Percentiles rank a stretch among this genome's conserved stretches.
Conservation (phyloP, 2,329 filamentous ascomycete genomes). For the Lasiodiplodia sp. region DNA sequence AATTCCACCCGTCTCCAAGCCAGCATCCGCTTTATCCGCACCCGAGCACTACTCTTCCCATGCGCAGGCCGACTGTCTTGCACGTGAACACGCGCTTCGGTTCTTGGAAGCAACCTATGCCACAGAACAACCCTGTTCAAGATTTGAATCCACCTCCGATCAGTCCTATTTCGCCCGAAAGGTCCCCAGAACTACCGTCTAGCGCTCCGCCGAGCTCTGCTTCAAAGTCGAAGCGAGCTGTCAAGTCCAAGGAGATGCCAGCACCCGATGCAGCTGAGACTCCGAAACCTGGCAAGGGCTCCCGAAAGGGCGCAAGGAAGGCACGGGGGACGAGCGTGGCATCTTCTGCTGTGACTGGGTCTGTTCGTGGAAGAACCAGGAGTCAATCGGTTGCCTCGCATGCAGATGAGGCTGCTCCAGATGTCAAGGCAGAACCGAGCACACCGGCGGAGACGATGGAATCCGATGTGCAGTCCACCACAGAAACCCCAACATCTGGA, state of each 20-base stretch:
- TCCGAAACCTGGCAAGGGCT: slow-evolving; percentile 9
- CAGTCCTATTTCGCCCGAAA: slow-evolving; percentile 28
- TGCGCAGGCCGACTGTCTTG: slow-evolving; percentile 10
- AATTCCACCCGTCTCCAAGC: slow-evolving; percentile 1
- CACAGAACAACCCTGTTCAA: slow-evolving; percentile 8
- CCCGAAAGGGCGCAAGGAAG: slow-evolving; percentile 14
- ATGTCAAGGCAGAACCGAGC: slow-evolving; percentile 58
- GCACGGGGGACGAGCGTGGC: slow-evolving; percentile 48
- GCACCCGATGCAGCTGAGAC: slow-evolving; percentile 26
- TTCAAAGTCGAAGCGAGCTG: slow-evolving; percentile 18
- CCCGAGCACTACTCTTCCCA: neutral
- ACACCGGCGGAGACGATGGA: slow-evolving; percentile 53
- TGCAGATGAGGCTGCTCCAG: slow-evolving; percentile 50
- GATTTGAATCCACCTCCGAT: slow-evolving; percentile 16
- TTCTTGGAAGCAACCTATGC: slow-evolving; percentile 25
- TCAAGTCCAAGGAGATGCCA: slow-evolving; percentile 29
- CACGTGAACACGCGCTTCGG: slow-evolving; percentile 11
- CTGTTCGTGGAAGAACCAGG: slow-evolving; percentile 53
- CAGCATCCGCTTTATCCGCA: slow-evolving; percentile 17
- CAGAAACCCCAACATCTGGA: slow-evolving; percentile 26
- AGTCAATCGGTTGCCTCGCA: slow-evolving; percentile 58
- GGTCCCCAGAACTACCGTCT: slow-evolving; percentile 13
- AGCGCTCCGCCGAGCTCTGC: slow-evolving; percentile 7
- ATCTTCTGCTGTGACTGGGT: slow-evolving; percentile 56
- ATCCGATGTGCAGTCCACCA: slow-evolving; percentile 41